phyloP scores from a whole-genome alignment of 352 stramenopile species.

The Globisporangium radiosum region DNA sequence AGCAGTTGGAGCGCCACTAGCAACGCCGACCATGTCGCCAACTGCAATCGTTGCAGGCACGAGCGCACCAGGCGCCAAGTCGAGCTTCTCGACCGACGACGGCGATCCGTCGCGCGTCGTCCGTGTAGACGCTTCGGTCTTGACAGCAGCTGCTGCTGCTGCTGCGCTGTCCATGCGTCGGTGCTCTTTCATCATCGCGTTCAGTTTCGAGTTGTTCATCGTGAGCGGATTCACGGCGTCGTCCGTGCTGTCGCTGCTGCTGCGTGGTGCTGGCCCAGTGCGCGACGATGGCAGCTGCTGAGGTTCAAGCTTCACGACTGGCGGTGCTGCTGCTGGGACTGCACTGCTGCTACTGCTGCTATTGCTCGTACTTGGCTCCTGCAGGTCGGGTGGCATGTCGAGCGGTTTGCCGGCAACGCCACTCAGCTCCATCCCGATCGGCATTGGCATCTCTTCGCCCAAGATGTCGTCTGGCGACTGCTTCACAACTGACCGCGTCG shows the following conservation, averaged over 20 bases:
- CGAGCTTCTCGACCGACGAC: conserved; percentile 7
- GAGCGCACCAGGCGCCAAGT: conserved; percentile 6
- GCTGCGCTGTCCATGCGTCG: conserved; percentile 54
- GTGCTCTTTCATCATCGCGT: conserved; percentile 83
- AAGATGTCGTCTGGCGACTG: conserved; percentile 48
- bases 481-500: conserved; percentile 13
- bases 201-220: conserved; percentile 84
- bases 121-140: not conserved
- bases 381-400: conserved; percentile 56
- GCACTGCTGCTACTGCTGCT: conserved; percentile 2
- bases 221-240: conserved; percentile 56
- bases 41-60: conserved; percentile 4
- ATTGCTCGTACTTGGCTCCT: conserved; percentile 25
- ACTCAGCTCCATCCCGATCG: conserved; percentile 6
- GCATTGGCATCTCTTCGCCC: conserved; percentile 32
- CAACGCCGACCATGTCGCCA: not conserved
- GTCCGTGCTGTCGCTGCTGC: not conserved
- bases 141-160: conserved; percentile 16
- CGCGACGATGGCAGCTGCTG: no score
- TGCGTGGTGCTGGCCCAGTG: not conserved
- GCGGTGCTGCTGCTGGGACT: not conserved
- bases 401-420: conserved; percentile 31
- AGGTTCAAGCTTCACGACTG: not conserved
- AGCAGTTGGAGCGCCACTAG: conserved; percentile 10
- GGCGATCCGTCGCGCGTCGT: not conserved